phyloP scores from a whole-genome alignment of 352 stramenopile species.

The Chrysophaeum taylorii region DNA sequence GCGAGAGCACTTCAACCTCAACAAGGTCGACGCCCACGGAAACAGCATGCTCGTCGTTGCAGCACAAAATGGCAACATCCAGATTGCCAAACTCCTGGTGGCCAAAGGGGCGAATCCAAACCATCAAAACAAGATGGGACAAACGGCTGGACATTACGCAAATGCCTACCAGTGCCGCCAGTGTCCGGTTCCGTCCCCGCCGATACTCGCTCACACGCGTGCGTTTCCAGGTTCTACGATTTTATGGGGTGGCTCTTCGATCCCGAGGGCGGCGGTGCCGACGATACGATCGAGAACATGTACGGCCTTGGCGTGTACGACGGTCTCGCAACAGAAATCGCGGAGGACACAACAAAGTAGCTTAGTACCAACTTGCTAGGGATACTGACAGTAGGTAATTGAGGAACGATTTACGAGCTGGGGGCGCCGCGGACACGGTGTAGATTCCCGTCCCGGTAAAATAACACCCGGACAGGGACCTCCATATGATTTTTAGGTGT shows the following conservation, averaged over 20 bases:
- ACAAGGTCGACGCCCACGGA: constrained; percentile 55
- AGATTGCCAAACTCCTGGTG: constrained; percentile 60
- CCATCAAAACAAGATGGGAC: constrained; percentile 64
- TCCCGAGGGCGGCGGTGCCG: constrained; percentile 34
- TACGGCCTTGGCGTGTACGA: constrained; percentile 82
- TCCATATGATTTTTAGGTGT: too few relatives aligned
- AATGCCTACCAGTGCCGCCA: constrained; percentile 55
- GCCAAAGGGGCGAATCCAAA: constrained; percentile 61
- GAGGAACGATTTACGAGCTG: too few relatives aligned
- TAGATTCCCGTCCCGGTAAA: too few relatives aligned
- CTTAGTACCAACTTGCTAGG: too few relatives aligned
- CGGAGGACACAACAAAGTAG: too few relatives aligned
- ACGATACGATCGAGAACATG: constrained; percentile 86
- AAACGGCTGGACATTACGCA: constrained; percentile 75
- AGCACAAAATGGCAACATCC: constrained; percentile 61
- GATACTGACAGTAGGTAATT: too few relatives aligned
- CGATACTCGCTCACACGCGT: too few relatives aligned
- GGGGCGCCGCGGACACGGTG: too few relatives aligned
- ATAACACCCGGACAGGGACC: too few relatives aligned
- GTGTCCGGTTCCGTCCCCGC: too few relatives aligned
- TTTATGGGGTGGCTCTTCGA: constrained; percentile 53
- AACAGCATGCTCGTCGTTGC: constrained; percentile 70
- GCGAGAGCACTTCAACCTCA: constrained; percentile 54
- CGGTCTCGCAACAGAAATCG: constrained; percentile 41
- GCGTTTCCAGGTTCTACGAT: too few relatives aligned